Conservation (phyloP, 2,329 filamentous ascomycete genomes). For the Annulohypoxylon truncatum region DNA sequence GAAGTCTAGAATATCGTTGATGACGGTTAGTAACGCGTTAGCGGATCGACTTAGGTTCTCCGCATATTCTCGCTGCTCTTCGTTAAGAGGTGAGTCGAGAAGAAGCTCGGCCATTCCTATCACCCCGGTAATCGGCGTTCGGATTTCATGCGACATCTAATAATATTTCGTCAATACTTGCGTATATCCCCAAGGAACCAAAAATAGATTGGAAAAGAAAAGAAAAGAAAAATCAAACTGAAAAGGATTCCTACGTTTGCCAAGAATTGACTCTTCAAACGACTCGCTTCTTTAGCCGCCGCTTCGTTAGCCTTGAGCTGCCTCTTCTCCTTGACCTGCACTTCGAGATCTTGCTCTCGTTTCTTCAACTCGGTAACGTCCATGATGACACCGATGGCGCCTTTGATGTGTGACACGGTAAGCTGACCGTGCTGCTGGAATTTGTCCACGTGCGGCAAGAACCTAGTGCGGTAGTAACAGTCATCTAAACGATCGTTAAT, state of each 20-base stretch:
- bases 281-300: constrained; percentile 82
- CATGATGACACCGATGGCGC: constrained; percentile 82
- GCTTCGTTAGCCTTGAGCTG: constrained; percentile 78
- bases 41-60: constrained; percentile 84
- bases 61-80: constrained; percentile 79
- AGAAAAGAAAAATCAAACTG: too few species aligned
- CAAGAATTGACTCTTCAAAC: constrained; percentile 82
- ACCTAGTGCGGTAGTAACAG: constrained; percentile 77
- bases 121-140: constrained; percentile 82
- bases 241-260: constrained; percentile 63
- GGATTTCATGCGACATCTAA: constrained; percentile 81
- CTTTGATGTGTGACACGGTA: constrained; percentile 68
- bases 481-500: constrained; percentile 56
- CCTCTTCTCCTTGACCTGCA: constrained; percentile 75
- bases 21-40: constrained; percentile 84
- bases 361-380: constrained; percentile 79
- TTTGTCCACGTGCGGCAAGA: constrained; percentile 73
- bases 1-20: constrained; percentile 92
- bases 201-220: too few species aligned
- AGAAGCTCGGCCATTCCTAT: constrained; percentile 84
- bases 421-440: constrained; percentile 63
- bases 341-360: constrained; percentile 70
- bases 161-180: constrained; percentile 34
- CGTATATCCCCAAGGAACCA: background rate
- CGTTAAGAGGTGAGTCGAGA: constrained; percentile 72